These are phyloP conservation scores for Aspergillus ustus DNA, from an alignment of 2,329 filamentous ascomycete species.

Conservation along the genomic window DNA sequence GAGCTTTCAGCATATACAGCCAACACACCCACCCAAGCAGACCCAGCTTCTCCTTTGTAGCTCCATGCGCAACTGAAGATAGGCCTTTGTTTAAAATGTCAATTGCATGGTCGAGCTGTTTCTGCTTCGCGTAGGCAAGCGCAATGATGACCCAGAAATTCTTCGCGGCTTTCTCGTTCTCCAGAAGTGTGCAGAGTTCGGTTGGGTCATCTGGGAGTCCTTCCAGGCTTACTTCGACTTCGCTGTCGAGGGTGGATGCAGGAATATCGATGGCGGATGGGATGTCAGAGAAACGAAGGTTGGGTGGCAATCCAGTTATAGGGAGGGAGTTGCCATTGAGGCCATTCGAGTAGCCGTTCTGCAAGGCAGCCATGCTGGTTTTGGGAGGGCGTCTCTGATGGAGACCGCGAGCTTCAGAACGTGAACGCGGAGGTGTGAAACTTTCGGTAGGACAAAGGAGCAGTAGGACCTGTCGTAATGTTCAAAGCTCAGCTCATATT, in stretches of 20 bases:
- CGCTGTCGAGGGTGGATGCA: constrained; percentile 63
- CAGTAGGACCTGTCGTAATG: constrained; percentile 16
- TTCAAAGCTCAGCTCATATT: constrained; percentile 40
- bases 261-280: constrained; percentile 68
- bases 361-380: constrained; percentile 55
- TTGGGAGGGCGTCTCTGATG: not conserved
- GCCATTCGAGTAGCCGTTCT: constrained; percentile 59
- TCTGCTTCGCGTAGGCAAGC: constrained; percentile 93
- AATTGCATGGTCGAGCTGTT: constrained; percentile 83
- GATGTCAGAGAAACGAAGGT: constrained; percentile 63
- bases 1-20: constrained; percentile 88
- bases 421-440: constrained; percentile 17
- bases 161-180: constrained; percentile 89
- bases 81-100: constrained; percentile 74
- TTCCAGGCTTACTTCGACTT: constrained; percentile 90
- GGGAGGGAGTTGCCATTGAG: constrained; percentile 50
- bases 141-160: constrained; percentile 99
- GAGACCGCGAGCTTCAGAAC: constrained; percentile 1
- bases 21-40: constrained; percentile 85
- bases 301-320: constrained; percentile 37
- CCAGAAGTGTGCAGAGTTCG: constrained; percentile 90
- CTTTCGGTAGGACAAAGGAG: constrained; percentile 23
- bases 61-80: constrained; percentile 69
- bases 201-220: constrained; percentile 91
- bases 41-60: constrained; percentile 80